Conservation (phyloP, 2,329 filamentous ascomycete genomes). For the Coniochaeta sp. region DNA sequence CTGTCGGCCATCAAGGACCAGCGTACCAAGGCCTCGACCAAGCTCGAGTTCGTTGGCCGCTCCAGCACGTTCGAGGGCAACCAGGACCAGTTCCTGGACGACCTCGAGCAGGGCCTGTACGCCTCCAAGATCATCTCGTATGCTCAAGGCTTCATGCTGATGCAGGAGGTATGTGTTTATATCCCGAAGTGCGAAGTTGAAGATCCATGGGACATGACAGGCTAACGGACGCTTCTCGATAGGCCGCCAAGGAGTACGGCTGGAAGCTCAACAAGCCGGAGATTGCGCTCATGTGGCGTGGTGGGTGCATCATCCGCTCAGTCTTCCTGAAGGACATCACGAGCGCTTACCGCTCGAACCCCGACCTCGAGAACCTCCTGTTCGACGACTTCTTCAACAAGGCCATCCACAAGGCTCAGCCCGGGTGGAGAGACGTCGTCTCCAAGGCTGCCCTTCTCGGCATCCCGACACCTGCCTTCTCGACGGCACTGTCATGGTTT, state of each 20-base stretch:
- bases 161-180: conserved; percentile 75
- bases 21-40: conserved; percentile 72
- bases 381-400: conserved; percentile 99
- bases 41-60: conserved; percentile 69
- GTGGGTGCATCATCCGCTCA: conserved; percentile 98
- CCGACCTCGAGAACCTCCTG: conserved; percentile 93
- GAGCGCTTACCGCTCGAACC: conserved; percentile 87
- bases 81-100: conserved; percentile 88
- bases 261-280: conserved; percentile 99
- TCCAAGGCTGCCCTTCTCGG: conserved; percentile 88
- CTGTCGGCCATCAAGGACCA: conserved; percentile 90
- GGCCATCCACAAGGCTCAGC: conserved; percentile 94
- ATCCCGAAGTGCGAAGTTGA: neutral
- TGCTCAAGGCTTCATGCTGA: conserved; percentile 99
- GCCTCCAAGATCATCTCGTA: conserved; percentile 99
- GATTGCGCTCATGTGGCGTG: conserved; percentile 99
- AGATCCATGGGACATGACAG: neutral
- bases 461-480: conserved; percentile 94
- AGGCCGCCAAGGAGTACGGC: conserved; percentile 90
- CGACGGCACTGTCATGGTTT: conserved; percentile 95
- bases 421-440: conserved; percentile 85
- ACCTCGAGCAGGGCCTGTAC: conserved; percentile 98
- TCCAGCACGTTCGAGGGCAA: conserved; percentile 77
- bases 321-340: conserved; percentile 99
- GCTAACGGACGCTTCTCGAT: conserved; percentile 5